These are phyloP conservation scores for Fragilaria radians DNA, from an alignment of 108 stramenopile genomes.

Conservation along the genomic window DNA sequence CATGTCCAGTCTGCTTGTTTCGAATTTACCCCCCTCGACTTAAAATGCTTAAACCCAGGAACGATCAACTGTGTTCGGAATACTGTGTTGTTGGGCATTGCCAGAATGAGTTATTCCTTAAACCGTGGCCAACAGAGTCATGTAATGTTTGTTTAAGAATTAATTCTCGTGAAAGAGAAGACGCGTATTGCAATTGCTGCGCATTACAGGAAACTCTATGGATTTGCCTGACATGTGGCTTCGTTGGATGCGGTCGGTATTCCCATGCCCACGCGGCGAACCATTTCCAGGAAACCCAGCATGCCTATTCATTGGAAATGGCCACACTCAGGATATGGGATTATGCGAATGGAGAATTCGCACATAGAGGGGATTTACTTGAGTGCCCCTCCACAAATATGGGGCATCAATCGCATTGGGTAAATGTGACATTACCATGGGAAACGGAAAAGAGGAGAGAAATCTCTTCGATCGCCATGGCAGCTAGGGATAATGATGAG, in stretches of 20 bases:
- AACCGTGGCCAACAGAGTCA: conserved; percentile 49
- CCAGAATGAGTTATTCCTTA: conserved; percentile 48
- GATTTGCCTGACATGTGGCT: conserved; percentile 94
- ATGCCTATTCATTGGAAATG: conserved; percentile 91
- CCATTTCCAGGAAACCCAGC: conserved; percentile 74
- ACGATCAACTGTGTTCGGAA: conserved; percentile 56
- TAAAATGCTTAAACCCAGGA: conserved; percentile 47
- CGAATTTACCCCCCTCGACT: conserved; percentile 61
- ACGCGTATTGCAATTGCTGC: conserved; percentile 60
- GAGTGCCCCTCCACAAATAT: conserved; percentile 53
- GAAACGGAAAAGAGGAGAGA: background rate
- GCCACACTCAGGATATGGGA: conserved; percentile 95
- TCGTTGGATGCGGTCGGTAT: conserved; percentile 94
- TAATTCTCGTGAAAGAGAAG: conserved; percentile 14
- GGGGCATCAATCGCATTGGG: conserved; percentile 3
- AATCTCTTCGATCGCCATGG: conserved; percentile 1
- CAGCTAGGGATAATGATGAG: background rate
- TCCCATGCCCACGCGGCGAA: conserved; percentile 75
- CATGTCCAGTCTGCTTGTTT: conserved; percentile 78
- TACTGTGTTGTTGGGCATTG: conserved; percentile 40
- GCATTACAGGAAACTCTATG: conserved; percentile 76
- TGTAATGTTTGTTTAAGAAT: conserved; percentile 70
- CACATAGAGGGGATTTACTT: conserved; percentile 78
- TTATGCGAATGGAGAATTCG: conserved; percentile 77
- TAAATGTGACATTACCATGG: background rate